These are phyloP conservation scores for Mrakia frigida DNA, from an alignment of 768 basidiomycete genomes.

Conservation along the genomic window DNA sequence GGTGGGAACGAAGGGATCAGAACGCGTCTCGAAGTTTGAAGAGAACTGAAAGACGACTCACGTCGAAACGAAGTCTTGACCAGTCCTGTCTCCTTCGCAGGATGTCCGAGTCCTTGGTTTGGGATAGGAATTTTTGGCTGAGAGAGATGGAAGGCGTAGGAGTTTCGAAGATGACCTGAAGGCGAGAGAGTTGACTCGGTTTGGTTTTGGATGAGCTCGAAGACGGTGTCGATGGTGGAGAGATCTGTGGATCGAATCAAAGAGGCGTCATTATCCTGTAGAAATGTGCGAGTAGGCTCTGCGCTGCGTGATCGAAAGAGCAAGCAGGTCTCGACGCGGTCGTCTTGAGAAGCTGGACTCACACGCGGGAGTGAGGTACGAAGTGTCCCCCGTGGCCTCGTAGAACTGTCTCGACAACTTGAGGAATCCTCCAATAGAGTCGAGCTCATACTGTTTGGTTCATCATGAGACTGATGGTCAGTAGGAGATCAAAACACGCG, in stretches of 20 bases:
- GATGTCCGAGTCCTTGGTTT: slow-evolving; percentile 69
- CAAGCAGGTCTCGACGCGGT: background rate
- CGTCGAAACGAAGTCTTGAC: slow-evolving; percentile 54
- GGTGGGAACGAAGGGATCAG: background rate
- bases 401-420: slow-evolving; percentile 72
- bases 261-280: background rate
- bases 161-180: background rate
- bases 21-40: background rate
- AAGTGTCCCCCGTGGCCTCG: slow-evolving; percentile 62
- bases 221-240: slow-evolving; percentile 15
- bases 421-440: slow-evolving; percentile 71
- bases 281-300: background rate
- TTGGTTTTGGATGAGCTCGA: slow-evolving; percentile 12
- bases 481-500: background rate
- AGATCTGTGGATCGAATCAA: background rate
- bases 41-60: background rate
- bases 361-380: slow-evolving; percentile 69
- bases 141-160: slow-evolving; percentile 11
- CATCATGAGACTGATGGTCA: background rate
- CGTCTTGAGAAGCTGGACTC: slow-evolving; percentile 37
- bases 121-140: slow-evolving; percentile 42
- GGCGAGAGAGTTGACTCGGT: slow-evolving; percentile 9
- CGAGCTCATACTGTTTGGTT: slow-evolving; percentile 61
- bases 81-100: slow-evolving; percentile 66
- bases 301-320: background rate